These are phyloP conservation scores for Colletotrichum filicis DNA, from an alignment of 2,329 filamentous ascomycete genomes.

Conservation along the genomic window DNA sequence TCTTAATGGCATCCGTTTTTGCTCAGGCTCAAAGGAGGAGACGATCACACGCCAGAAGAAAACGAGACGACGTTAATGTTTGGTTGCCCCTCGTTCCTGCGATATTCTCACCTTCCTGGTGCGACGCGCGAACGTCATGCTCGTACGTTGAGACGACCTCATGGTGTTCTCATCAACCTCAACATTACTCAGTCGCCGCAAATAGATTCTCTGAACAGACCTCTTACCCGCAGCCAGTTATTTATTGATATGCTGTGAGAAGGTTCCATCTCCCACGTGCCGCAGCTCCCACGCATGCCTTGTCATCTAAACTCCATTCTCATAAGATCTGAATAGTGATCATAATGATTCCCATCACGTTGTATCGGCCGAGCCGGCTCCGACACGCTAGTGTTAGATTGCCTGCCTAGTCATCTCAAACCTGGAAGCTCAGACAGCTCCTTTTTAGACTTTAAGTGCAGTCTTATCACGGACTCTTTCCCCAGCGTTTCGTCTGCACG, in stretches of 20 bases:
- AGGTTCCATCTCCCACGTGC: not conserved
- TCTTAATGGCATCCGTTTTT: slow-evolving; percentile 1
- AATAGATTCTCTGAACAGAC: not conserved
- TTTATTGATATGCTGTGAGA: no score
- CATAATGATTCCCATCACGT: not conserved
- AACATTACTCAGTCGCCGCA: not conserved
- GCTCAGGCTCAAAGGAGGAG: not conserved
- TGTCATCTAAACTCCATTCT: not conserved
- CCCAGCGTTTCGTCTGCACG: not conserved
- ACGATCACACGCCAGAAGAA: not conserved
- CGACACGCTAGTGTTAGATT: not conserved
- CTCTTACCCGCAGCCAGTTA: not conserved
- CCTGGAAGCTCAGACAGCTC: slow-evolving; percentile 23
- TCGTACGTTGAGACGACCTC: not conserved
- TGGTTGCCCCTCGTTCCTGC: slow-evolving; percentile 5
- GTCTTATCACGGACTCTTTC: not conserved
- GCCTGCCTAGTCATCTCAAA: slow-evolving; percentile 15
- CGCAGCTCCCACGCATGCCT: not conserved
- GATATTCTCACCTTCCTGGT: not conserved
- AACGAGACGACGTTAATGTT: slow-evolving; percentile 13
- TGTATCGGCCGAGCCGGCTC: slow-evolving; percentile 26
- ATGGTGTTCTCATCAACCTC: not conserved
- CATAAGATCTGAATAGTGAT: not conserved
- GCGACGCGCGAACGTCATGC: not conserved
- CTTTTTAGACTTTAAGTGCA: not conserved